Evolutionary conservation across 257 asterid genomes (phyloP).

Genomic region (Rhazya stricta): DNA sequence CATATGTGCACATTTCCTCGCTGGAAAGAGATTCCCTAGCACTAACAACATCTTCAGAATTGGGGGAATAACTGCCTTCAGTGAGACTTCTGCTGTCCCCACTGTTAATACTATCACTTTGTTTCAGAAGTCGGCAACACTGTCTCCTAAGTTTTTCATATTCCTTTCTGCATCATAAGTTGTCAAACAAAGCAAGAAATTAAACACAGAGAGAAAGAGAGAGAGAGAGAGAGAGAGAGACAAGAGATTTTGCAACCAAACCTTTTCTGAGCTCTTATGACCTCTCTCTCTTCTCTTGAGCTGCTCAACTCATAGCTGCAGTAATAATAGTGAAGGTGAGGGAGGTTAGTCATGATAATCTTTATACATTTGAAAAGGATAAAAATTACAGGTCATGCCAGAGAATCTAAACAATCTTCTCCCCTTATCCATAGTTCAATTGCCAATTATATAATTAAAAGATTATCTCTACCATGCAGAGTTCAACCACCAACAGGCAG

Average conservation of each 20-base stretch:
- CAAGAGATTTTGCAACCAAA: constrained; percentile 14
- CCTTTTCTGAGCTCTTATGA: constrained; percentile 56
- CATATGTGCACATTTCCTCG: constrained; percentile 46
- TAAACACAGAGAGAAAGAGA: neutral
- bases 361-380: neutral
- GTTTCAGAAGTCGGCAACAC: constrained; percentile 52
- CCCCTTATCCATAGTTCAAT: neutral
- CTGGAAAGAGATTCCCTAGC: constrained; percentile 85
- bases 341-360: neutral
- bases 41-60: constrained; percentile 64
- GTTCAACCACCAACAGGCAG: neutral
- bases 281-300: constrained; percentile 74
- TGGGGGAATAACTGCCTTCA: constrained; percentile 53
- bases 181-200: constrained; percentile 5
- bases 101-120: constrained; percentile 32
- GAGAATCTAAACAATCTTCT: too few relatives aligned
- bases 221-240: constrained; percentile 10
- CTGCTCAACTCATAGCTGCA: constrained; percentile 76
- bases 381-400: neutral
- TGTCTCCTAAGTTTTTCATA: constrained; percentile 70
- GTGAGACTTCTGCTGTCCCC: constrained; percentile 33
- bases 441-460: neutral
- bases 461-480: neutral
- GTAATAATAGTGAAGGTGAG: constrained; percentile 8
- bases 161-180: constrained; percentile 55